Evolutionary conservation across 2,329 filamentous ascomycete genomes (phyloP), one percentile per base, ranked within the genome.

Genomic region (Ploettnerulaceae sp.): DNA sequence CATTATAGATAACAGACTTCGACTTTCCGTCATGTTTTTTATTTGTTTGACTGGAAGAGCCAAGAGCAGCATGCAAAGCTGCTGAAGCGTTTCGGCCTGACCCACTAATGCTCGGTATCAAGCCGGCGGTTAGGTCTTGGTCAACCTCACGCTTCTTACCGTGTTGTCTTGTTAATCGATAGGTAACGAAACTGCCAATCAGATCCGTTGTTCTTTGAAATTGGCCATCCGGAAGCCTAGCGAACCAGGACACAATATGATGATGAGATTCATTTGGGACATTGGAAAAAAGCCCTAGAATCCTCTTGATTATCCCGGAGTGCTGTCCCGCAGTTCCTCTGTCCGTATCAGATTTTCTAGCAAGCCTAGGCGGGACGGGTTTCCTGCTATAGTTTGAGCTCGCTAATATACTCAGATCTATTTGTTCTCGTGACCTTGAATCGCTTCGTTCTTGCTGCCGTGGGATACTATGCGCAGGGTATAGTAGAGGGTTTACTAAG

Each of bases 281-380:
- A 63, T 94, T 88, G 1, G 88, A 84, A 18, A 95, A 62, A 7
- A 95, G 69, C 1, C 90, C 90, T 20, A 95, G 66, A 29, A 94
- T 82, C 28, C 90, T 79, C 65, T 95, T 95, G 58, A 94, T 79
- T 43, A 95, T 84, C 4, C 84, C 85, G 2, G 86, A 89, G 65
- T 95, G 86, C 49, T 86, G 79, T 1, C 82, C 83, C 8, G 72
- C 61, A 6, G 68, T 59, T 18, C 60, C 57, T 45, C 53, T 58
- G 9, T 25, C 44, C 4, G 37, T 34, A 28, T 55, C 57, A 2
- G 45, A 34, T 7, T 37, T 45, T 20, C 32, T 37, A 9, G 50
- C 46, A 12, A 49, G 46, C 25, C 40, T 20, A 11, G 46, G 47
- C 9, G 37, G 44, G 3, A 47, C 28, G 18, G 25, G 18, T 44